Evolutionary conservation across 495 filamentous ascomycete species (phyloP), one percentile per base, ranked within the genome.

Genomic region (Penicillium desertorum): DNA sequence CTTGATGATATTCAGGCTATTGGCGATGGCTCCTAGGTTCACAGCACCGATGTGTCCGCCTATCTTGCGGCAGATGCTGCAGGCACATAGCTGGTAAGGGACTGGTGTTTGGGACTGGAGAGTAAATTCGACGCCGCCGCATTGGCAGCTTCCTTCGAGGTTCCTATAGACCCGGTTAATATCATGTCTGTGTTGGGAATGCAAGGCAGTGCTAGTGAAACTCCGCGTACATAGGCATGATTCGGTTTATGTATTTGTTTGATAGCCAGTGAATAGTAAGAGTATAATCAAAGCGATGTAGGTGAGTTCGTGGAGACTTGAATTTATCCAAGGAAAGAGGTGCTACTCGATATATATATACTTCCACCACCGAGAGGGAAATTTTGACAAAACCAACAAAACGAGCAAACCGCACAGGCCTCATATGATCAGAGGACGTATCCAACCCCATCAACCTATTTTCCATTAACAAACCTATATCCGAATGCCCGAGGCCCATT

Each of bases 31-130:
- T 14, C 81, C 81, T 2, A 82, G 68, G 51, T 84, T 83, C 22
- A 81, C 78, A 22, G 66, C 68, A 9, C 81, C 81, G 45, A 62
- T 60, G 54, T 79, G 74, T 25, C 80, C 80, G 25, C 74, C 76
- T 27, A 79, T 70, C 65, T 83, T 83, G 51, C 81, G 78, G 51
- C 80, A 84, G 63, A 83, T 84, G 53, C 77, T 78, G 60, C 80
- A 83, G 17, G 78, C 78, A 55, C 81, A 84, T 46, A 82, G 73
- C 60, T 83, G 79, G 56, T 80, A 84, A 3, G 80, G 81, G 0
- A 82, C 79, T 4, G 81, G 80, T 0, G 81, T 82, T 22, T 74
- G 67, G 1, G 79, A 82, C 41, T 80, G 61, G 23, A 83, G 67
- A 10, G 68, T 72, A 62, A 84, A 84, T 70, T 80, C 70, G 36